A percentile compares a stretch with the other conserved stretches of the same genome.
Evolutionary conservation across 1,284 basidiomycete genomes (phyloP).

Genomic region (Ustilago hordei): DNA sequence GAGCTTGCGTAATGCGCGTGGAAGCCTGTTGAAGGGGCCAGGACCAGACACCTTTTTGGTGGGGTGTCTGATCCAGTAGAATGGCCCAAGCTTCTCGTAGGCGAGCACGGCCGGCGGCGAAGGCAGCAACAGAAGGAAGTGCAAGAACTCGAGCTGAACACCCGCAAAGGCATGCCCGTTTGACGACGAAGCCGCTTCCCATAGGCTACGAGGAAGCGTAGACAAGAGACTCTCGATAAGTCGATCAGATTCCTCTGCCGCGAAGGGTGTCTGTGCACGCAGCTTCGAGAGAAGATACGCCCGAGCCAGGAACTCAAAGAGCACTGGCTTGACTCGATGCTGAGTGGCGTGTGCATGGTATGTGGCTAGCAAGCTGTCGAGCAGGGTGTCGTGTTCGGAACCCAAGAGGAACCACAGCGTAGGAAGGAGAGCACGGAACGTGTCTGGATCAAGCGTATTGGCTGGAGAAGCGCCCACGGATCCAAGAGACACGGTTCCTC

Average conservation of each 20-base stretch:
- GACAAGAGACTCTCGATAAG: slow-evolving; percentile 27
- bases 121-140: slow-evolving; percentile 38
- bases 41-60: slow-evolving; percentile 29
- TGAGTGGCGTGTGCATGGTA: slow-evolving; percentile 31
- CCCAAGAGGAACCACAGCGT: slow-evolving; percentile 57
- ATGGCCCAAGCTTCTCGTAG: slow-evolving; percentile 34
- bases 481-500: slow-evolving; percentile 36
- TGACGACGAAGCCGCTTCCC: slow-evolving; percentile 26
- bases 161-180: slow-evolving; percentile 21
- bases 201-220: slow-evolving; percentile 34
- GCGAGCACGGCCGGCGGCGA: slow-evolving; percentile 17
- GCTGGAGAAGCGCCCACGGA: slow-evolving; percentile 19
- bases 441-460: slow-evolving; percentile 34
- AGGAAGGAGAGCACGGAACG: slow-evolving; percentile 51
- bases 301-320: slow-evolving; percentile 54
- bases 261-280: slow-evolving; percentile 16
- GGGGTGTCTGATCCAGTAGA: slow-evolving; percentile 45
- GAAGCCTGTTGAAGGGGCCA: slow-evolving; percentile 35
- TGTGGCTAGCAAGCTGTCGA: slow-evolving; percentile 33
- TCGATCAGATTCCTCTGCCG: slow-evolving; percentile 14
- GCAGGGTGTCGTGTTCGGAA: slow-evolving; percentile 29
- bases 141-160: slow-evolving; percentile 35
- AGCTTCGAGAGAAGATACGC: slow-evolving; percentile 33
- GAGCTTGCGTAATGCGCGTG: slow-evolving; percentile 21
- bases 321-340: slow-evolving; percentile 43